Base-by-base conservation (phyloP, 2,329 filamentous ascomycete species). In the Pseudogymnoascus sp. region DNA sequence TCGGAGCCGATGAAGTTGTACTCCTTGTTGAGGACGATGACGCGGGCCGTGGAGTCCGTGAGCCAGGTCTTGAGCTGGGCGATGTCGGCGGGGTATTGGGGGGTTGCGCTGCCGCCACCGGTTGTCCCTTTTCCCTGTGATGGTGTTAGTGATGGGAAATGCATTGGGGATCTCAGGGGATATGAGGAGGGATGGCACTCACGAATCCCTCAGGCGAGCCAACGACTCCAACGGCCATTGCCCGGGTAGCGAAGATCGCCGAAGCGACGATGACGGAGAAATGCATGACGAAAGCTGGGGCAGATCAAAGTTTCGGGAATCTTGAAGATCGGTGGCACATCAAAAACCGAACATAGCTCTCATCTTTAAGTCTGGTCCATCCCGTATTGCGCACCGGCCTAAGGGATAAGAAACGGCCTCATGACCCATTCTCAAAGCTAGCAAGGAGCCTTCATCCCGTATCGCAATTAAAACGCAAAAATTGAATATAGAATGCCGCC, bases 61-160 rank as follows among this genome's bases (percentile, higher is more conserved):
- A 88, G 80, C 75, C 86, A 88, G 40, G 76, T 79, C 72, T 82
- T 80, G 56, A 88, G 80, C 78, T 89, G 78, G 23, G 75, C 78
- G 44, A 73, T 84, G 59, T 77, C 81, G 16, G 72, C 76, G 11
- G 84, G 84, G 68, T 83, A 82, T 16, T 82, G 82, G 28, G 82
- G 72, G 7, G 77, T 74, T 21, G 82, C 84, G 64, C 68, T 77
- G 62, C 84, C 84, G 69, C 85, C 85, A 38, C 85, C 85, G 16
- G 85, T 88, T 28, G 84, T 81, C 59, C 83, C 82, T 64, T 11
- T 16, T 4, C 25, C 46, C 46, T 56, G 2, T 34, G n/a, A 18
- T 1, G 18, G 25, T 53, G 28, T 56, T 75, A 53, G 46, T 18
- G 14, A 31, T 3, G 25, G 14, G 12, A 2, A 31, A 18, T 12